These are phyloP conservation scores for Rhodotorula glutinis DNA, from an alignment of 1,284 basidiomycete species.

Conservation along the genomic window DNA sequence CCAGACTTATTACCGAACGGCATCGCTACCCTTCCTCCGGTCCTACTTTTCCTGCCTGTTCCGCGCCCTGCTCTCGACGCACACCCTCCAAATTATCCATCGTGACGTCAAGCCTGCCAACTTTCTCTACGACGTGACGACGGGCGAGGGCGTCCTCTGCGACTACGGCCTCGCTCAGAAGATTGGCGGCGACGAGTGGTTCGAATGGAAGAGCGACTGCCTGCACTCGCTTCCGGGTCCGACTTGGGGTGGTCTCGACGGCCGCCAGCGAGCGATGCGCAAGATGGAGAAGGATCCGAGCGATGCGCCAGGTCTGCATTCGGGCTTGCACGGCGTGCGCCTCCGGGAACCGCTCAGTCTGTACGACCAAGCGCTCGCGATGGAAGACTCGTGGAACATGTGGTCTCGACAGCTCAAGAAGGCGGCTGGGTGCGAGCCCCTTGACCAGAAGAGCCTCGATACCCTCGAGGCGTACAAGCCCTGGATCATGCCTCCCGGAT, in stretches of 20 bases:
- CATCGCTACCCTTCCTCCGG: conserved; percentile 68
- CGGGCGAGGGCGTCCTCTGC: conserved; percentile 79
- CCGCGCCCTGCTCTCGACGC: conserved; percentile 82
- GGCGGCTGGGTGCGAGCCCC: neutral
- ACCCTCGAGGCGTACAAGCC: conserved; percentile 14
- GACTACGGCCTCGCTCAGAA: conserved; percentile 89
- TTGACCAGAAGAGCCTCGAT: neutral
- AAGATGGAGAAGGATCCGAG: conserved; percentile 5
- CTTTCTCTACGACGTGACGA: conserved; percentile 87
- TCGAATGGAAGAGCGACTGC: conserved; percentile 43
- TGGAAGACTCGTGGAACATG: conserved; percentile 22
- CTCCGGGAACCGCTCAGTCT: conserved; percentile 23
- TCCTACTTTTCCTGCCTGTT: conserved; percentile 89
- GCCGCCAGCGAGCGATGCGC: conserved; percentile 5
- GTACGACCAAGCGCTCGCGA: conserved; percentile 24
- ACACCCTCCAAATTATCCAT: conserved; percentile 85
- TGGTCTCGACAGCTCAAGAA: neutral
- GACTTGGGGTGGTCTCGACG: conserved; percentile 32
- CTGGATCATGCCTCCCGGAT: conserved; percentile 21
- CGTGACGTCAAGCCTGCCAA: conserved; percentile 98
- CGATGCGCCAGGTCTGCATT: conserved; percentile 19
- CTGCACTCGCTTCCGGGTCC: conserved; percentile 43
- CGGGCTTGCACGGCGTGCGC: conserved; percentile 33
- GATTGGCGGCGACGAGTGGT: conserved; percentile 41
- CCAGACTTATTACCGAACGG: conserved; percentile 69